A percentile compares a stretch with the other conserved stretches of the same genome.
These are phyloP conservation scores for Leersia perrieri DNA, from an alignment of 176 grass and related monocot genomes.

Conservation along the genomic window DNA sequence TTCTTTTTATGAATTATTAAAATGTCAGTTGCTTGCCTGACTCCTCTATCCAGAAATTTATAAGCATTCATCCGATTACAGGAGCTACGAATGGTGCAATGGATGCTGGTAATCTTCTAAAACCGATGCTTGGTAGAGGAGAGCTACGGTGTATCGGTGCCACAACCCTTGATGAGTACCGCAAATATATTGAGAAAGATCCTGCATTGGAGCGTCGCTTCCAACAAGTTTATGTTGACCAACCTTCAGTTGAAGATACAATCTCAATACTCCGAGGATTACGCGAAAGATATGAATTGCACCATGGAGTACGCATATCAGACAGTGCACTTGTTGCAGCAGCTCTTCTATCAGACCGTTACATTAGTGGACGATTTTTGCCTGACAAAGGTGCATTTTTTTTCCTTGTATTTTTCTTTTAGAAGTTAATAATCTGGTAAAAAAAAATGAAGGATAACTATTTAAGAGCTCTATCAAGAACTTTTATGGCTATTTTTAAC, in stretches of 20 bases:
- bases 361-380: conserved; percentile 97
- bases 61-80: conserved; percentile 34
- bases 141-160: conserved; percentile 95
- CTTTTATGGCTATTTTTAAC: conserved; percentile 28
- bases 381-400: conserved; percentile 84
- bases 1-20: background rate
- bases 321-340: conserved; percentile 90
- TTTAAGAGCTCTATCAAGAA: background rate
- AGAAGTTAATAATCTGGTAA: background rate
- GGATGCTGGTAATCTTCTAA: conserved; percentile 96
- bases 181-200: conserved; percentile 99
- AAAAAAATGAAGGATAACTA: background rate
- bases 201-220: conserved; percentile 95
- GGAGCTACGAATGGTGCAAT: conserved; percentile 97
- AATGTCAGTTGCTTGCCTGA: background rate
- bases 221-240: conserved; percentile 98
- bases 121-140: conserved; percentile 98
- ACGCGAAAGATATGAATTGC: conserved; percentile 92
- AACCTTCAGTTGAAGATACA: conserved; percentile 94
- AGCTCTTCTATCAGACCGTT: conserved; percentile 86
- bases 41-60: background rate
- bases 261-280: conserved; percentile 92
- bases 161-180: conserved; percentile 95
- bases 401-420: background rate
- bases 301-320: conserved; percentile 96